Evolutionary conservation across 345 rosid genomes (phyloP), one percentile per base, ranked within the genome.

Genomic region (Aurinia saxatilis): DNA sequence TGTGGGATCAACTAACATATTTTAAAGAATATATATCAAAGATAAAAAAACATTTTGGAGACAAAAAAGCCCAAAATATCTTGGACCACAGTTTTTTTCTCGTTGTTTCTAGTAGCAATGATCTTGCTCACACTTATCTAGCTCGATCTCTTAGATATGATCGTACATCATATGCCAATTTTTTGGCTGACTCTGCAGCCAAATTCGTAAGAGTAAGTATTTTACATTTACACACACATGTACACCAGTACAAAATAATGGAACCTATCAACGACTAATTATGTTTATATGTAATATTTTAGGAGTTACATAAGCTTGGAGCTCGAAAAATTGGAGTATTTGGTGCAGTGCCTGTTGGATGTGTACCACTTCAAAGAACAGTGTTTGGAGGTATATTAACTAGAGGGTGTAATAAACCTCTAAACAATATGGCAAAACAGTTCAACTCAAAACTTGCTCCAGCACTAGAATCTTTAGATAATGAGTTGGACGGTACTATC

Each of bases 121-220:
- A 83, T 57, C 78, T 86, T 21, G 93, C 78, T 21, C 75, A 73
- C 50, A 80, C 76, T 3, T 86, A 78, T 65, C 70, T 71, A 33
- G 14, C 13, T 1, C 70, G 76, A 57, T 18, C 63, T 36, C 16
- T 15, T 15, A 76, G 36, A 14, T 81, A 75, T 49, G 62, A 64
- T 63, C 54, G 75, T 39, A 48, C 78, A 10, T 33, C 67, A 0
- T 83, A 83, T 50, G 41, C 83, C 0, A 67, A 69, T 30, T 63
- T 78, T 2, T 56, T 86, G 73, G 78, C 56, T 30, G 45, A 63
- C 6, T 55, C 50, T 0, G 82, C 90, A 34, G 63, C 75, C 0
- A 35, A 23, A 19, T 86, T 83, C 45, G 62, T 83, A 0, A 39
- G 70, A 60, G 89, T 71, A 64, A 71, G 36, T 60, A 25, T 15